These are phyloP conservation scores for Torulaspora gathmanii DNA, from an alignment of 805 yeast species.

Conservation along the genomic window DNA sequence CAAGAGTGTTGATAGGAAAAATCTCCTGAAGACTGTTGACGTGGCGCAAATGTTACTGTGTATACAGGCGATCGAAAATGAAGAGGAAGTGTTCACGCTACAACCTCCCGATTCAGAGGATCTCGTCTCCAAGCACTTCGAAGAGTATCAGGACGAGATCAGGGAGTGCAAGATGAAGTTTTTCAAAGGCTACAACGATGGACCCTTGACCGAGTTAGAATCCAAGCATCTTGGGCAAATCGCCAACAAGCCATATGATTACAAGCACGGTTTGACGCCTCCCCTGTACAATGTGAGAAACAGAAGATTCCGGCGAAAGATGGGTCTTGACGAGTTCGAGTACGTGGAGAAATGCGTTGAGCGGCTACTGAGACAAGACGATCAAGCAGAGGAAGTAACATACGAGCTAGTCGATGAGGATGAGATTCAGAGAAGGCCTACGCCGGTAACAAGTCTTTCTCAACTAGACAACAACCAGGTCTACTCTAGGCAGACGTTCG, in stretches of 20 bases:
- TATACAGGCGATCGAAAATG: constrained; percentile 47
- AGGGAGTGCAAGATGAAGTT: constrained; percentile 22
- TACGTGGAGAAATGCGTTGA: constrained; percentile 76
- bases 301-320: constrained; percentile 64
- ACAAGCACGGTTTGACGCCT: constrained; percentile 76
- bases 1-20: constrained; percentile 81
- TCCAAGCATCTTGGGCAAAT: constrained; percentile 25
- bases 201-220: constrained; percentile 29
- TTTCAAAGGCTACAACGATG: constrained; percentile 26
- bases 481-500: constrained; percentile 15
- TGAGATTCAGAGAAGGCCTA: constrained; percentile 31
- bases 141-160: constrained; percentile 30
- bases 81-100: constrained; percentile 44
- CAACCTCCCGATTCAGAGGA: constrained; percentile 43
- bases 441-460: constrained; percentile 19
- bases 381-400: constrained; percentile 73
- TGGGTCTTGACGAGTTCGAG: constrained; percentile 66
- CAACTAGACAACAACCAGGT: constrained; percentile 10
- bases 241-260: constrained; percentile 33
- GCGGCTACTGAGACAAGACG: constrained; percentile 68
- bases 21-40: constrained; percentile 81
- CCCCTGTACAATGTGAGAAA: constrained; percentile 70
- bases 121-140: constrained; percentile 32
- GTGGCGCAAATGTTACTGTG: constrained; percentile 81
- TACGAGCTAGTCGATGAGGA: constrained; percentile 68